phyloP scores from a whole-genome alignment of 2,329 filamentous ascomycete species.

The Pseudogymnoascus sp. region DNA sequence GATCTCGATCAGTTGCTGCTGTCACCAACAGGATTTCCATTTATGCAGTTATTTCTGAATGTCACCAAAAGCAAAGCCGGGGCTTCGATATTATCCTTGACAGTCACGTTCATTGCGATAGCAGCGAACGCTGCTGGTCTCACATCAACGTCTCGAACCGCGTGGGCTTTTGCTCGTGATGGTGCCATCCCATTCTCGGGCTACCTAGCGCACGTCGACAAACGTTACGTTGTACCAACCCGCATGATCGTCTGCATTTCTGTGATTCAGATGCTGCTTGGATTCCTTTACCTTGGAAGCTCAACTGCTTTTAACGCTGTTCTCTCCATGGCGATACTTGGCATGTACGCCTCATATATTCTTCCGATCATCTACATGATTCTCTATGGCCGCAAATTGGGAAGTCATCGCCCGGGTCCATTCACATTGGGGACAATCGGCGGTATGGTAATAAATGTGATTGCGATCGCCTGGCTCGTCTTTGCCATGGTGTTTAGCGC shows the following conservation, averaged over 20 bases:
- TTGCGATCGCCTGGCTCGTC: background rate
- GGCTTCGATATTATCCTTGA: background rate
- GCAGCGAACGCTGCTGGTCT: background rate
- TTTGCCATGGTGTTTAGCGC: background rate
- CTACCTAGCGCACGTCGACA: background rate
- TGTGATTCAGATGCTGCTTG: constrained; percentile 39
- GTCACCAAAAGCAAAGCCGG: background rate
- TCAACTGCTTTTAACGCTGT: constrained; percentile 42
- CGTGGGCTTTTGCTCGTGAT: background rate
- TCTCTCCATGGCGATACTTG: constrained; percentile 37
- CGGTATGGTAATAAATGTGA: background rate
- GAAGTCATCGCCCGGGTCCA: constrained; percentile 15
- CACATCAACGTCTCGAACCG: background rate
- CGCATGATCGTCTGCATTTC: constrained; percentile 24
- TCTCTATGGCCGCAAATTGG: constrained; percentile 28
- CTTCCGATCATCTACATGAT: constrained; percentile 34
- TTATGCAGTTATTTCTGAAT: constrained; percentile 33
- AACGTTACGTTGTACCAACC: background rate
- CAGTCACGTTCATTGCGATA: background rate
- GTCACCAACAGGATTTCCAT: constrained; percentile 38
- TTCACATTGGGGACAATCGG: background rate
- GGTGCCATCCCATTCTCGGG: background rate
- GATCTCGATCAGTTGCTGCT: constrained; percentile 33
- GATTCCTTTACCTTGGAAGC: constrained; percentile 40
- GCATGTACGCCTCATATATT: constrained; percentile 38